Conservation (phyloP, 306 rosid genomes). For the Medicago truncatula region DNA sequence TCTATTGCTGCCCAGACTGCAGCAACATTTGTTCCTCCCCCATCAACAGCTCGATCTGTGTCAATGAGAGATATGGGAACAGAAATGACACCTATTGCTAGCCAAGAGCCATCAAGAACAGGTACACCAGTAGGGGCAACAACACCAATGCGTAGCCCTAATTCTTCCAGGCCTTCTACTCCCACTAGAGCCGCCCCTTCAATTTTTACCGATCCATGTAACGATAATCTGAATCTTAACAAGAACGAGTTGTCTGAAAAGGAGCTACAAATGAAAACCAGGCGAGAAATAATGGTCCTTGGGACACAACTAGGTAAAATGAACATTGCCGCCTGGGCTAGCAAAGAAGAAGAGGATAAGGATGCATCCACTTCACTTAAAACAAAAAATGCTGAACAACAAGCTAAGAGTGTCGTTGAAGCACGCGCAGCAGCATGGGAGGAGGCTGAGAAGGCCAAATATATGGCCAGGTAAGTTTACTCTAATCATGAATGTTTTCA, state of each 20-base stretch:
- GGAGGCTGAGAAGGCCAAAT: slow-evolving; percentile 93
- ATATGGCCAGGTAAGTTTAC: slow-evolving; percentile 76
- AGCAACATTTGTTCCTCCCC: slow-evolving; percentile 85
- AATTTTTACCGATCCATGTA: slow-evolving; percentile 38
- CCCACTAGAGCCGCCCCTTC: slow-evolving; percentile 65
- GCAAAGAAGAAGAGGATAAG: slow-evolving; percentile 89
- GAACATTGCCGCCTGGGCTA: slow-evolving; percentile 99
- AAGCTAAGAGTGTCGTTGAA: slow-evolving; percentile 60
- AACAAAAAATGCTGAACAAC: slow-evolving; percentile 52
- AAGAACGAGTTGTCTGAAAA: slow-evolving; percentile 72
- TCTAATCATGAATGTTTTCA: neutral
- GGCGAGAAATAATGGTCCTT: slow-evolving; percentile 89
- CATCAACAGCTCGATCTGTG: slow-evolving; percentile 94
- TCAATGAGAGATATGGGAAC: slow-evolving; percentile 99
- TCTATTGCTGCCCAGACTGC: slow-evolving; percentile 71
- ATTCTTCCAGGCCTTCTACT: slow-evolving; percentile 81
- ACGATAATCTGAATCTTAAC: slow-evolving; percentile 50
- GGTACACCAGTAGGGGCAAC: slow-evolving; percentile 97
- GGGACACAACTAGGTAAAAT: slow-evolving; percentile 92
- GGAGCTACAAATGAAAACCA: slow-evolving; percentile 92
- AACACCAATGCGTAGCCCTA: slow-evolving; percentile 90
- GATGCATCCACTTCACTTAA: slow-evolving; percentile 83
- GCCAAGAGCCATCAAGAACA: slow-evolving; percentile 97
- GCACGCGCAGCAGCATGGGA: slow-evolving; percentile 96
- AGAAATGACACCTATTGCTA: slow-evolving; percentile 97